phyloP scores from a whole-genome alignment of 2,329 filamentous ascomycete species.

The Fonsecaea erecta region DNA sequence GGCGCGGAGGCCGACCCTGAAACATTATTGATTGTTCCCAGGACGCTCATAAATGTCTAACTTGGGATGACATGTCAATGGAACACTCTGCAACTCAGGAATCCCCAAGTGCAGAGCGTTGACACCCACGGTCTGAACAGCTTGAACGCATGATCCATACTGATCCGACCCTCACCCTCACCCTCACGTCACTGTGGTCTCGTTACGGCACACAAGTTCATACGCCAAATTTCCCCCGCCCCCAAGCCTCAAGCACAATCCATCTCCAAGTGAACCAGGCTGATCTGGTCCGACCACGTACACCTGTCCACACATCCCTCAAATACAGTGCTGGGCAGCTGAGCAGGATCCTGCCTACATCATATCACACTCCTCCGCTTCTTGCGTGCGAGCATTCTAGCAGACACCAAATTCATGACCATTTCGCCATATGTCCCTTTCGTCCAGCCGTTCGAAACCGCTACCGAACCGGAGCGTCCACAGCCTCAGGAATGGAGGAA shows the following conservation, averaged over 20 bases:
- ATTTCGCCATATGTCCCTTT: conserved; percentile 50
- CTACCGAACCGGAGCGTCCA: conserved; percentile 51
- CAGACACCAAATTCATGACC: conserved; percentile 8
- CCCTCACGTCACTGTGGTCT: not conserved
- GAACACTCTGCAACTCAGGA: not conserved
- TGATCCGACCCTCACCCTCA: no score
- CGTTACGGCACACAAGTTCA: conserved; percentile 12
- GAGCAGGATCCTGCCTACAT: not conserved
- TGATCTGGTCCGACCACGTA: conserved; percentile 27
- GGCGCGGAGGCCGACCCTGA: conserved; percentile 8
- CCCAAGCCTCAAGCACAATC: conserved; percentile 17
- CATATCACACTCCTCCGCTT: conserved; percentile 3
- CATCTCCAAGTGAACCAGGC: conserved; percentile 14
- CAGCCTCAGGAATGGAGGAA: conserved; percentile 51
- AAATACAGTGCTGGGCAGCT: not conserved
- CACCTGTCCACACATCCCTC: conserved; percentile 4
- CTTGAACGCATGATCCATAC: not conserved
- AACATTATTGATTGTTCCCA: conserved; percentile 13
- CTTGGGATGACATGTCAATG: not conserved
- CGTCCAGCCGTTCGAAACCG: conserved; percentile 52
- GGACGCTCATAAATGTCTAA: not conserved
- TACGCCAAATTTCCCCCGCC: conserved; percentile 10
- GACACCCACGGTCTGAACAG: not conserved
- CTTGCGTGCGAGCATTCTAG: not conserved
- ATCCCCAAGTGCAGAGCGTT: not conserved